phyloP scores from a whole-genome alignment of 179 eudicot species.

The Silene vulgaris region DNA sequence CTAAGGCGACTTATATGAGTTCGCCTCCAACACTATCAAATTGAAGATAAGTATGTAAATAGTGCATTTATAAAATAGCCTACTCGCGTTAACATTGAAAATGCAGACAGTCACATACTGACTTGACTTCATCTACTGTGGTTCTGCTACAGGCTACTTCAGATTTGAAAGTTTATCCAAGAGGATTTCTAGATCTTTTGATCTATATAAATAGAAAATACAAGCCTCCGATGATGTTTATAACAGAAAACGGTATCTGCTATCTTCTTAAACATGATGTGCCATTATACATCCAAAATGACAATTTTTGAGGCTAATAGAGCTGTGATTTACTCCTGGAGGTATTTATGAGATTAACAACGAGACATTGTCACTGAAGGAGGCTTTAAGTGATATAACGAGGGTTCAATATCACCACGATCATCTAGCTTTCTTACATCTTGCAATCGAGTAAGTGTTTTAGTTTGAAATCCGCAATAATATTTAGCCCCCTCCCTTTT shows the following conservation, averaged over 20 bases:
- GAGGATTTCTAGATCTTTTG: constrained; percentile 41
- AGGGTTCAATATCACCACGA: constrained; percentile 1
- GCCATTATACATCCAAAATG: background rate
- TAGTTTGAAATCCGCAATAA: background rate
- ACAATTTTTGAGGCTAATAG: too few species aligned
- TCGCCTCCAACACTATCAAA: too few species aligned
- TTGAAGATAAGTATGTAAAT: too few species aligned
- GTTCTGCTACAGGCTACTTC: constrained; percentile 27
- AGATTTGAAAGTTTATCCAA: constrained; percentile 35
- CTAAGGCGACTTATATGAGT: too few species aligned
- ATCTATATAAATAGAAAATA: constrained; percentile 31
- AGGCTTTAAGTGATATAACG: background rate
- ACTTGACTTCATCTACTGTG: background rate
- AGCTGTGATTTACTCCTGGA: background rate
- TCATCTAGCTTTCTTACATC: background rate
- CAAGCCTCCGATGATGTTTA: constrained; percentile 38
- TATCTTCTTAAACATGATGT: background rate
- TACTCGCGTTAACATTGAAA: background rate
- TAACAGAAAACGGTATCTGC: constrained; percentile 47
- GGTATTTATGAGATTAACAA: background rate
- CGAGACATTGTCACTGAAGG: background rate
- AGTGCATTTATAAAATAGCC: background rate
- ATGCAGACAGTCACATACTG: background rate
- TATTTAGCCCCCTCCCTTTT: too few species aligned
- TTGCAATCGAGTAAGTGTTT: background rate